Conservation (phyloP, 257 asterid genomes). For the Anisodus acutangulus region DNA sequence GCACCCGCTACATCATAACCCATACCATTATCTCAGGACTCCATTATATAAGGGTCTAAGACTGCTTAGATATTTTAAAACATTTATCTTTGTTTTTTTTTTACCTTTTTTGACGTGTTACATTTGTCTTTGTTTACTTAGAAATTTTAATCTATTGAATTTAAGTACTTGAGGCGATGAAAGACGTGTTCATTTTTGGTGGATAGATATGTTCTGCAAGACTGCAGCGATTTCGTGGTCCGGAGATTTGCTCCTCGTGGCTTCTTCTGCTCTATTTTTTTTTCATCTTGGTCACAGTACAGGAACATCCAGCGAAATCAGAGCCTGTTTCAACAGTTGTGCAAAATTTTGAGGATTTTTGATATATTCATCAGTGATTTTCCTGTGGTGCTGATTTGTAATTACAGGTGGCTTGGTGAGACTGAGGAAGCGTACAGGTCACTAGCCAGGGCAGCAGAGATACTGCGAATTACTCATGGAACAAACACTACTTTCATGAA, state of each 20-base stretch:
- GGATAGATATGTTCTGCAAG: not conserved
- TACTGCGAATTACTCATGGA: conserved; percentile 77
- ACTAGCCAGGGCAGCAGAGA: conserved; percentile 66
- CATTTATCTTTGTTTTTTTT: not conserved
- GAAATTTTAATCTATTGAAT: not conserved
- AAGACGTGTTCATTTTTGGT: not conserved
- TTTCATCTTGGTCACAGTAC: not conserved
- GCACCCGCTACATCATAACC: not conserved
- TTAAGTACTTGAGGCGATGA: not conserved
- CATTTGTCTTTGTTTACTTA: not conserved
- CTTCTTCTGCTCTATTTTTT: not conserved
- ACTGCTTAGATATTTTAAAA: not conserved
- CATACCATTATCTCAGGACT: not conserved
- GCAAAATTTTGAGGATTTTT: no score
- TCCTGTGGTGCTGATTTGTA: conserved; percentile 7
- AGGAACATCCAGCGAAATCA: not conserved
- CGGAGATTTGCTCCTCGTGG: not conserved
- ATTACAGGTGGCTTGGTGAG: conserved; percentile 72
- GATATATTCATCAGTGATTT: not conserved
- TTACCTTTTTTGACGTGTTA: not conserved
- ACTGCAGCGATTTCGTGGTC: not conserved
- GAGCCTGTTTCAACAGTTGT: no score
- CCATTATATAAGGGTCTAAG: not conserved
- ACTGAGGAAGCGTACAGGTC: conserved; percentile 70
- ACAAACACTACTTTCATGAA: conserved; percentile 56